Base-by-base conservation (phyloP, 2,329 filamentous ascomycete genomes). In the Pseudogymnoascus sp. region DNA sequence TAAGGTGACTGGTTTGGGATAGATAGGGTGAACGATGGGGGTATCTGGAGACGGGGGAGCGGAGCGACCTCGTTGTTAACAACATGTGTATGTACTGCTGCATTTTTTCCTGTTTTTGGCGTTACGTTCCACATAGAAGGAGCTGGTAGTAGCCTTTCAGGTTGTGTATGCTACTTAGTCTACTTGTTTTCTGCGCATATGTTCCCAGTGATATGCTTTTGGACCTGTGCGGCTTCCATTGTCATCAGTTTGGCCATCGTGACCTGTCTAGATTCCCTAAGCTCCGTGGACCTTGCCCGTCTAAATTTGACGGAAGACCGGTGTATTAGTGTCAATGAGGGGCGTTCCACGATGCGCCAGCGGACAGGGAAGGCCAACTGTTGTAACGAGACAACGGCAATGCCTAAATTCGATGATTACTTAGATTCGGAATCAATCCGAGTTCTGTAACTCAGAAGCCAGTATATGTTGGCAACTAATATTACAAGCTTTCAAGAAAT, bases 111-210 rank as follows among this genome's bases (percentile, higher is more conserved):
- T 57, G 66, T 68, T 67, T 66, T 68, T 70, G 72, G 69, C 71
- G 72, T 73, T 68, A 67, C 68, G 65, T 70, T 70, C 71, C 71
- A 73, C 73, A 72, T 69, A 70, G 68, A 70, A 69, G 71, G 66
- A 72, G 69, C 66, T 64, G 68, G 65, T 47, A 66, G 66, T 61
- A 71, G 69, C 67, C 68, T 64, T 63, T 66, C 62, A 66, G 68
- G 64, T 69, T 68, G 69, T 73, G 71, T 72, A 73, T 70, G 71
- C 67, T 73, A 73, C 68, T 69, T 68, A 68, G 71, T 70, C 67
- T 67, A 67, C 47, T 63, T 61, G 36, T 44, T 40, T 31, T 62
- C 23, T 15, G 50, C 50, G 50, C 50, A 57, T 9, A 57, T 35
- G n/a, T 19, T 15, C 28, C 11, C n/a, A 8, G 50, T 57, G 50